phyloP scores from a whole-genome alignment of 805 yeast species.

The Tetrapisispora pingtungensis region DNA sequence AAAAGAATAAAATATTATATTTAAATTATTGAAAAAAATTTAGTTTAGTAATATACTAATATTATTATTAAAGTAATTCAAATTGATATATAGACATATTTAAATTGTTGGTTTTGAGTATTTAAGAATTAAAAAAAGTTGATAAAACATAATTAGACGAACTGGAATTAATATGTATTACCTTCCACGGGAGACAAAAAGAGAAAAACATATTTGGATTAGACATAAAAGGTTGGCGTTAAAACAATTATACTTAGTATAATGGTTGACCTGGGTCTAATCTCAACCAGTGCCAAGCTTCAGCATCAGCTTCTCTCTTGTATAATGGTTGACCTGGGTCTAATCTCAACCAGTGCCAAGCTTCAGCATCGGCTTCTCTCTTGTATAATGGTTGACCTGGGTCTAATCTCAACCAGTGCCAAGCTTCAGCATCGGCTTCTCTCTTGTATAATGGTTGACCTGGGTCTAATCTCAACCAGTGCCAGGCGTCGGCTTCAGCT shows the following conservation, averaged over 20 bases:
- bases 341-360: conserved; percentile 24
- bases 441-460: conserved; percentile 25
- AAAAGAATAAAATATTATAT: too few relatives aligned
- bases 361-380: conserved; percentile 25
- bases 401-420: conserved; percentile 21
- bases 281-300: conserved; percentile 18
- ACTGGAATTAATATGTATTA: background rate
- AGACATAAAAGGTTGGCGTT: background rate
- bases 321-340: conserved; percentile 22
- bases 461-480: conserved; percentile 18
- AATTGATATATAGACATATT: background rate
- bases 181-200: background rate
- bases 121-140: background rate
- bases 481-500: conserved; percentile 20
- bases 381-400: conserved; percentile 22
- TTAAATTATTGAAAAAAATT: too few relatives aligned
- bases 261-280: conserved; percentile 20
- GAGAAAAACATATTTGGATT: background rate
- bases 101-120: background rate
- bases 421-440: conserved; percentile 18
- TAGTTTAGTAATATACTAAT: too few relatives aligned
- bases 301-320: conserved; percentile 11
- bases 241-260: conserved; percentile 5
- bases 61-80: background rate
- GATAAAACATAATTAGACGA: background rate